These are phyloP conservation scores for Cryptococcus sp. DNA, from an alignment of 1,284 basidiomycete species.

Conservation along the genomic window DNA sequence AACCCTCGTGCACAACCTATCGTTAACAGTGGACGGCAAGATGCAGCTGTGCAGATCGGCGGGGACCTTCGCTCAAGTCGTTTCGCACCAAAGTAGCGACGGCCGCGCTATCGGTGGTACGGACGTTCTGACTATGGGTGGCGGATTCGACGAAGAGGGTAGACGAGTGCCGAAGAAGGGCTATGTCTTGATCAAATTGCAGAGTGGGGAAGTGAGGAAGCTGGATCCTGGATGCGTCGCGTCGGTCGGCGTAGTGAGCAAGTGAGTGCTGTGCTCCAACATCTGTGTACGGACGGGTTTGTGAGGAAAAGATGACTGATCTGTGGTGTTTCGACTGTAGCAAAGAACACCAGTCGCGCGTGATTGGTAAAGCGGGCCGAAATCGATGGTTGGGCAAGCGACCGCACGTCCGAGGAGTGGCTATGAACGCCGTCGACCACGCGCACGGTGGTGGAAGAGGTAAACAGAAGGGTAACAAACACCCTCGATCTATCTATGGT, in stretches of 20 bases:
- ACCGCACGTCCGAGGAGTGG: constrained; percentile 91
- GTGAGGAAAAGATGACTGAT: not conserved
- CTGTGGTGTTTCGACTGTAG: constrained; percentile 19
- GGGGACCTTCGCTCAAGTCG: constrained; percentile 80
- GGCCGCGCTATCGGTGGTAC: constrained; percentile 46
- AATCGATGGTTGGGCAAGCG: constrained; percentile 83
- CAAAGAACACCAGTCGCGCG: constrained; percentile 80
- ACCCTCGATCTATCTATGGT: constrained; percentile 87
- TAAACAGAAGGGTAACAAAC: constrained; percentile 94
- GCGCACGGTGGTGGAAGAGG: constrained; percentile 95
- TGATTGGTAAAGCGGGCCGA: constrained; percentile 89
- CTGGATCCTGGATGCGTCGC: constrained; percentile 81
- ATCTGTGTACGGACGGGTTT: not conserved
- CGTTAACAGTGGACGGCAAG: constrained; percentile 73
- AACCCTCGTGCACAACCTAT: constrained; percentile 84
- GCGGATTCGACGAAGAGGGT: constrained; percentile 28
- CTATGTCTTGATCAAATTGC: constrained; percentile 72
- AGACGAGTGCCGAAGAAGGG: constrained; percentile 37
- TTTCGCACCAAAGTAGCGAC: constrained; percentile 64
- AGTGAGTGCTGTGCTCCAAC: constrained; percentile 53
- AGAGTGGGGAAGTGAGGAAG: constrained; percentile 89
- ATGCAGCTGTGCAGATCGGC: constrained; percentile 86
- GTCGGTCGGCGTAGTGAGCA: constrained; percentile 89
- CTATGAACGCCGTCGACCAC: constrained; percentile 98
- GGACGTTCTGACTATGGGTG: constrained; percentile 44